These are phyloP conservation scores for Aspergillus fructus DNA, from an alignment of 2,329 filamentous ascomycete genomes.

Conservation along the genomic window DNA sequence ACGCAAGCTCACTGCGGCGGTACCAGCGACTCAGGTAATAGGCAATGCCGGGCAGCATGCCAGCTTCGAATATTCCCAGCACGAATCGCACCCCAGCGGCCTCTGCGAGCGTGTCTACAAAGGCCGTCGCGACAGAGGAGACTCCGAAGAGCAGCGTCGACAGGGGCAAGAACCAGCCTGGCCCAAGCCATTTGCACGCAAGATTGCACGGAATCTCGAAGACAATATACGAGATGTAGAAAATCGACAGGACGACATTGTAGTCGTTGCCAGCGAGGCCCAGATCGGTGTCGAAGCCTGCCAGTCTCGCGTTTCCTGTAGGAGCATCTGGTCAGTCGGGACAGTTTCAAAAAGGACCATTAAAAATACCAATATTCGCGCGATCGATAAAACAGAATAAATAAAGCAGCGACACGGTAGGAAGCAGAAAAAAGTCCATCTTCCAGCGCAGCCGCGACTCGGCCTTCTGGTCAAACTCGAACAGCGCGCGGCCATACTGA, in stretches of 20 bases:
- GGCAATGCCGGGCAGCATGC: conserved; percentile 71
- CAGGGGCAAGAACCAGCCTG: conserved; percentile 68
- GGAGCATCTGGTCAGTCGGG: neutral
- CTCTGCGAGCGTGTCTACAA: conserved; percentile 56
- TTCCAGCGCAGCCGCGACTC: conserved; percentile 62
- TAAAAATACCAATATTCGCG: conserved; percentile 63
- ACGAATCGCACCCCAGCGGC: conserved; percentile 65
- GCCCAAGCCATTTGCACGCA: conserved; percentile 68
- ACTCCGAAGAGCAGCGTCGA: conserved; percentile 64
- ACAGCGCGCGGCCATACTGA: conserved; percentile 51
- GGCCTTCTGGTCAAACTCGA: conserved; percentile 57
- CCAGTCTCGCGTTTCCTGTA: conserved; percentile 66
- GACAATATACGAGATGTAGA: conserved; percentile 72
- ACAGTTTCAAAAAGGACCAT: no score
- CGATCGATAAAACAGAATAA: conserved; percentile 74
- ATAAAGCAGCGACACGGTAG: conserved; percentile 66
- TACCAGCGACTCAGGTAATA: conserved; percentile 75
- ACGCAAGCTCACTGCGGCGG: conserved; percentile 65
- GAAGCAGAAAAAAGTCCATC: conserved; percentile 65
- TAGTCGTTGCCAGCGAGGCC: conserved; percentile 63
- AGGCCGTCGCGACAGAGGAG: conserved; percentile 64
- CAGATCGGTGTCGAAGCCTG: conserved; percentile 64
- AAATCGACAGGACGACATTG: conserved; percentile 65
- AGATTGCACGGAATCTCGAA: conserved; percentile 71
- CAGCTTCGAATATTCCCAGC: conserved; percentile 69